Evolutionary conservation across 306 rosid species (phyloP), one percentile per base, ranked within the genome.

Genomic region (Corylus americana): DNA sequence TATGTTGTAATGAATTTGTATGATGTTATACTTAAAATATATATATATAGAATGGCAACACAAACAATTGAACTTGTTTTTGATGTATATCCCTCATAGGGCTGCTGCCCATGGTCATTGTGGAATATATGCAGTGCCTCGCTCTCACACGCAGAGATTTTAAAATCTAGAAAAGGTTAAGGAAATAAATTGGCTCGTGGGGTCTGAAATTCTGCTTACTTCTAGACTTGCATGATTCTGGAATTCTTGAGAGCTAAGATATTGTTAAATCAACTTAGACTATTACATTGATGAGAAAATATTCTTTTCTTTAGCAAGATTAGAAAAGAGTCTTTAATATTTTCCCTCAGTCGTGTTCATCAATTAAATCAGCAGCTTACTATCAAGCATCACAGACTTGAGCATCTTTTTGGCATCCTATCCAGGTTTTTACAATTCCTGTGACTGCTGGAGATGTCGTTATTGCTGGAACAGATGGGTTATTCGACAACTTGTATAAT

Each of bases 381-480:
- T 54, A 17, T 1, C 4, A 29, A 66, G 31, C 22, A 9, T 45
- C 67, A 20, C 25, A n/a, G 20, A 66, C 50, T 74, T 66, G 49
- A 58, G 73, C 61, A 66, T 68, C 58, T 62, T 39, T 71, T 76
- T 75, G 73, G 37, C 20, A 54, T 78, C 50, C 20, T 68, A 25
- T 74, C 42, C 90, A 93, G 95, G 90, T 91, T 70, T 89, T 84
- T 83, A 74, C 84, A 27, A 37, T 93, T 77, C 89, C 97, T 44
- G 93, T 89, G 73, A 70, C 72, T 8, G 69, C 86, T 0, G 99
- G 97, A 66, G 98, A 96, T 78, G 88, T 96, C 7, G 53, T 96
- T 16, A 76, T 96, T 22, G 94, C 97, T 55, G 99, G 97, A 79
- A 91, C 96, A 4, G 99, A 93, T 81, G 99, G 98, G 16, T 86